These are phyloP conservation scores for Heterobasidion irregulare DNA, from an alignment of 1,284 basidiomycete genomes.

Conservation along the genomic window DNA sequence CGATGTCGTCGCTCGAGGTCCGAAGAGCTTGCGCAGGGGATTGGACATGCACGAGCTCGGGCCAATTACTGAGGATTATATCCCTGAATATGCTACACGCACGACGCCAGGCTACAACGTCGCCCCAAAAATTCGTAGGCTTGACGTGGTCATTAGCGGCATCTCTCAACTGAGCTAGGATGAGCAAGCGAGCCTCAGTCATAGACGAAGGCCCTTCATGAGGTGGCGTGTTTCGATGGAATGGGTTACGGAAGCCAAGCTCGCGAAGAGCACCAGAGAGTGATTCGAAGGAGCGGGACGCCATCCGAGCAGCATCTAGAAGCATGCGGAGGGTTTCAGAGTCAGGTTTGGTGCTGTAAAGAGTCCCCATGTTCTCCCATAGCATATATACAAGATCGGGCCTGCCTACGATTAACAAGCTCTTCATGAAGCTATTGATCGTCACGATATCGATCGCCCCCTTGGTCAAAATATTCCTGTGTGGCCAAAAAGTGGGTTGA, in stretches of 20 bases:
- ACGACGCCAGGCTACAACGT: constrained; percentile 31
- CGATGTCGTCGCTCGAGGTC: constrained; percentile 17
- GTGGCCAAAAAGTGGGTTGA: neutral
- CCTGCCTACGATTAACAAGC: constrained; percentile 37
- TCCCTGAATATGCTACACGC: constrained; percentile 41
- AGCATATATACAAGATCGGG: constrained; percentile 54
- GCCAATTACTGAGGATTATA: constrained; percentile 44
- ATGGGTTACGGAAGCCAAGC: constrained; percentile 15
- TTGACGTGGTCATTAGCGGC: constrained; percentile 16
- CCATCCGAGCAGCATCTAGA: constrained; percentile 47
- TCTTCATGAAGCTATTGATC: constrained; percentile 47
- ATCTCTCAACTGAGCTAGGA: constrained; percentile 21
- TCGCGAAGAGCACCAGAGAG: constrained; percentile 33
- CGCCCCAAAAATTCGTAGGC: constrained; percentile 35
- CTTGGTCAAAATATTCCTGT: neutral
- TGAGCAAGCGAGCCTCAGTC: constrained; percentile 6
- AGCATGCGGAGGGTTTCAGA: constrained; percentile 47
- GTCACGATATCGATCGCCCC: constrained; percentile 20
- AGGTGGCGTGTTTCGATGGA: neutral
- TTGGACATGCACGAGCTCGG: constrained; percentile 18
- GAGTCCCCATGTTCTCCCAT: constrained; percentile 46
- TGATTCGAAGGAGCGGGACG: constrained; percentile 39
- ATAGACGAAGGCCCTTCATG: neutral
- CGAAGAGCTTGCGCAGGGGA: constrained; percentile 23
- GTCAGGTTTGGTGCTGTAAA: constrained; percentile 51